These are phyloP conservation scores for Fusarium robinianum DNA, from an alignment of 2,329 filamentous ascomycete species.

Conservation along the genomic window DNA sequence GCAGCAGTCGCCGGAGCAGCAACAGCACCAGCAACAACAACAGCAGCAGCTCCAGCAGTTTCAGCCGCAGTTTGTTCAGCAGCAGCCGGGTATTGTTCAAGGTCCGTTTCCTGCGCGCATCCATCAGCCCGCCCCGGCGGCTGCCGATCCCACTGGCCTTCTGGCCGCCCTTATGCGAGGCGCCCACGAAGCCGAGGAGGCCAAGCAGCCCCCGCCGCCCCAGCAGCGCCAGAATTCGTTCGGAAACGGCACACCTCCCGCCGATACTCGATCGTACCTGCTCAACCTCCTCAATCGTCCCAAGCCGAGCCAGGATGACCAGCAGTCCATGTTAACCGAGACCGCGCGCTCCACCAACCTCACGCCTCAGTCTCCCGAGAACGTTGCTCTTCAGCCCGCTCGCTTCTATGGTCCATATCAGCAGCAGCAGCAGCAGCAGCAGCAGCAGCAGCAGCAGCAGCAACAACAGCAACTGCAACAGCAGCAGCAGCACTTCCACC, in stretches of 20 bases:
- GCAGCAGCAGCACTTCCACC: slow-evolving; percentile 31
- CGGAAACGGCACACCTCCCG: slow-evolving; percentile 57
- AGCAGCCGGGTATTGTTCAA: slow-evolving; percentile 26
- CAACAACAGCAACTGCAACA: slow-evolving; percentile 32
- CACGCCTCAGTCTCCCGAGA: slow-evolving; percentile 51
- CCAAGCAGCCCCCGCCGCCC: slow-evolving; percentile 35
- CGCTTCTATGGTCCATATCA: slow-evolving; percentile 40
- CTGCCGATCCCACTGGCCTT: slow-evolving; percentile 60
- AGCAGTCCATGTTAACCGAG: slow-evolving; percentile 48
- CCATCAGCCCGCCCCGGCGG: slow-evolving; percentile 60
- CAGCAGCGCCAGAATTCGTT: slow-evolving; percentile 44
- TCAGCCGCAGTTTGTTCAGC: slow-evolving; percentile 26
- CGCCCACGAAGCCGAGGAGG: slow-evolving; percentile 53
- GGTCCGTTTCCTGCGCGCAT: slow-evolving; percentile 47
- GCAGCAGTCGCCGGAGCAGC: too few species aligned
- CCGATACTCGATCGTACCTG: slow-evolving; percentile 82
- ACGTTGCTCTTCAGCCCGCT: slow-evolving; percentile 33
- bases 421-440: slow-evolving; percentile 31
- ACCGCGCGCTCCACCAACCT: slow-evolving; percentile 48
- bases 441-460: slow-evolving; percentile 31
- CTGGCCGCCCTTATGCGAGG: slow-evolving; percentile 66
- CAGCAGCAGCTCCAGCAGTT: slow-evolving; percentile 28
- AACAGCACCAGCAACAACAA: slow-evolving; percentile 27
- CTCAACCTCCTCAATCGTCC: slow-evolving; percentile 83
- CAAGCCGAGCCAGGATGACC: slow-evolving; percentile 66